Evolutionary conservation across 2,329 filamentous ascomycete genomes (phyloP), one percentile per base, ranked within the genome.

Genomic region (Pseudogymnoascus sp.): DNA sequence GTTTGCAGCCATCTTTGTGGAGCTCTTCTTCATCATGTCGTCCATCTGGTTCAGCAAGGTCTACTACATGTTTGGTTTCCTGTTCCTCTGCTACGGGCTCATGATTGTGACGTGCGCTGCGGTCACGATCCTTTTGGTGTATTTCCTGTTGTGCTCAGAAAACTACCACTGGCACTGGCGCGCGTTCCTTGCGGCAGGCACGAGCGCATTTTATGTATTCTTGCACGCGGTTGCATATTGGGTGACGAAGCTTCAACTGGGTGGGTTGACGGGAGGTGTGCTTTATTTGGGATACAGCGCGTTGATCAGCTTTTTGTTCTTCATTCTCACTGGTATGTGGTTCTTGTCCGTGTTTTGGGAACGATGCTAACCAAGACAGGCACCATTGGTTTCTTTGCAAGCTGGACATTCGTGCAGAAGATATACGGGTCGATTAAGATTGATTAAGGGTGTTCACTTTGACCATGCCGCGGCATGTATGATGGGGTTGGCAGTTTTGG

Each of bases 131-230:
- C 80, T 99, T 16, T 88, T 97, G 82, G 90, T 97, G 0, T 99
- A 99, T 77, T 97, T 97, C 80, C 74, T 99, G 69, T 85, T 99
- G 12, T 97, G 93, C 73, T 87, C 91, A 0, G 94, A 99, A 78
- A 94, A 99, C 77, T 99, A 99, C 77, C 90, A 96, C 74, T 99
- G 94, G 94, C 94, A 97, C 71, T 99, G 94, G 94, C 86, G 94
- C 61, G 88, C 92, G 5, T 99, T 99, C 78, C 83, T 91, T 64
- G 93, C 91, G 2, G 92, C 92, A 0, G 94, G 94, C 63, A 93
- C 92, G 72, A 95, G 89, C 61, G 92, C 92, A 1, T 84, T 84
- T 12, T 99, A 97, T 73, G 92, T 99, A 52, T 97, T 97, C 75
- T 78, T 89, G 39, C 95, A 96, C 74, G 92, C 92, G 61, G 76